Conservation (phyloP, 805 yeast species). For the Barnettozyma sp. region DNA sequence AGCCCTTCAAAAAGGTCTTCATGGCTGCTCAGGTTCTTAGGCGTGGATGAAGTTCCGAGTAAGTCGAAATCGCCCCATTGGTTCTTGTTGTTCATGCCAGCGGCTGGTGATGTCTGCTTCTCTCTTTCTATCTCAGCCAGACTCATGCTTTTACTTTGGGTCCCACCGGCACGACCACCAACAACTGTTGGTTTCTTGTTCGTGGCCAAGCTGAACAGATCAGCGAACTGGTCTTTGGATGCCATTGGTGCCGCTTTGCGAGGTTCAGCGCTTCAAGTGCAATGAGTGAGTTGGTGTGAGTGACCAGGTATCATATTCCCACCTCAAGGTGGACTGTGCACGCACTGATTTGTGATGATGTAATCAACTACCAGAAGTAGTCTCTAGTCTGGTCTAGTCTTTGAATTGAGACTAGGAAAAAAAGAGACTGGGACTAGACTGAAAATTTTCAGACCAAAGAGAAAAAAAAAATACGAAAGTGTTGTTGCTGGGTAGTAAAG, state of each 20-base stretch:
- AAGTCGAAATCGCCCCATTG: conserved; percentile 35
- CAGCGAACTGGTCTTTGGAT: conserved; percentile 25
- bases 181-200: conserved; percentile 22
- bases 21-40: neutral
- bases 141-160: too few relatives aligned
- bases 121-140: conserved; percentile 33
- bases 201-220: conserved; percentile 18
- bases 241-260: too few relatives aligned
- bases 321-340: too few relatives aligned
- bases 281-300: too few relatives aligned
- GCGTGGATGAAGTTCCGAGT: conserved; percentile 17
- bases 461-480: conserved; percentile 4
- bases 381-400: too few relatives aligned
- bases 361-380: too few relatives aligned
- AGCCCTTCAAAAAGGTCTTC: conserved; percentile 17
- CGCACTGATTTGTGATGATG: too few relatives aligned
- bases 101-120: conserved; percentile 16
- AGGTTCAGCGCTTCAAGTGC: too few relatives aligned
- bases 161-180: too few relatives aligned
- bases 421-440: neutral
- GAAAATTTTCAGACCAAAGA: neutral
- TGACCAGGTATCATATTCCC: too few relatives aligned
- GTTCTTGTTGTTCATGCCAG: conserved; percentile 5
- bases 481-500: conserved; percentile 5
- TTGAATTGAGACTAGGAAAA: too few relatives aligned